Evolutionary conservation across 306 rosid genomes (phyloP).

Genomic region (Trifolium dubium): DNA sequence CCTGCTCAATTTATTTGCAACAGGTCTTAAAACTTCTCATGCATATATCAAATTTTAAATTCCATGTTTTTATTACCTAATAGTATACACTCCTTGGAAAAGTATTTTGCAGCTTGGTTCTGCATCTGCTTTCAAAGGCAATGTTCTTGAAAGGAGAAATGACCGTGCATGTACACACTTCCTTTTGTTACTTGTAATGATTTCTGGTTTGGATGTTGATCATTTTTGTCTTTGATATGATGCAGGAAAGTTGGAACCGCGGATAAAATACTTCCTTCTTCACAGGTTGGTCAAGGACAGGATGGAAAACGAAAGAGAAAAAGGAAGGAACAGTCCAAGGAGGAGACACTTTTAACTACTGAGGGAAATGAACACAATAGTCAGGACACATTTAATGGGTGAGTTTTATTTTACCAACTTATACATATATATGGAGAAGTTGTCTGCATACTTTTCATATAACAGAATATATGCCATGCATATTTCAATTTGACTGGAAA

Average conservation of each 20-base stretch:
- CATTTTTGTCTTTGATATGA: slow-evolving; percentile 6
- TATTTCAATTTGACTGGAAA: slow-evolving; percentile 16
- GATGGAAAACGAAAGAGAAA: slow-evolving; percentile 46
- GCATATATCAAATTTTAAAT: neutral
- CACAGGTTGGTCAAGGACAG: slow-evolving; percentile 36
- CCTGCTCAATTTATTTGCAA: neutral
- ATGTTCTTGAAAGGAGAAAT: neutral
- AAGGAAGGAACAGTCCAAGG: slow-evolving; percentile 39
- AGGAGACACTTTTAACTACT: slow-evolving; percentile 4
- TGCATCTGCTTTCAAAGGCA: slow-evolving; percentile 13
- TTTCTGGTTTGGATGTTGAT: slow-evolving; percentile 41
- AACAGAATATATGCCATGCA: slow-evolving; percentile 1
- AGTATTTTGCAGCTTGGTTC: slow-evolving; percentile 1
- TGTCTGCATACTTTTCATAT: slow-evolving; percentile 18
- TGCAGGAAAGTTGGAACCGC: slow-evolving; percentile 35
- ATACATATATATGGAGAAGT: slow-evolving; percentile 9
- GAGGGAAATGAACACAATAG: slow-evolving; percentile 32
- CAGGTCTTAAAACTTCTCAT: neutral
- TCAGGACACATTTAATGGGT: slow-evolving; percentile 41
- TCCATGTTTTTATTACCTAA: slow-evolving; percentile 1
- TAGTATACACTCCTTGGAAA: slow-evolving; percentile 10
- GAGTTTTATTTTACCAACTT: slow-evolving; percentile 37
- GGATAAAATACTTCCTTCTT: slow-evolving; percentile 36
- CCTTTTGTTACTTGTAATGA: slow-evolving; percentile 11
- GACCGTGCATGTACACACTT: slow-evolving; percentile 14